Evolutionary conservation across 2,329 filamentous ascomycete genomes (phyloP).

Genomic region (Cercospora sesami): DNA sequence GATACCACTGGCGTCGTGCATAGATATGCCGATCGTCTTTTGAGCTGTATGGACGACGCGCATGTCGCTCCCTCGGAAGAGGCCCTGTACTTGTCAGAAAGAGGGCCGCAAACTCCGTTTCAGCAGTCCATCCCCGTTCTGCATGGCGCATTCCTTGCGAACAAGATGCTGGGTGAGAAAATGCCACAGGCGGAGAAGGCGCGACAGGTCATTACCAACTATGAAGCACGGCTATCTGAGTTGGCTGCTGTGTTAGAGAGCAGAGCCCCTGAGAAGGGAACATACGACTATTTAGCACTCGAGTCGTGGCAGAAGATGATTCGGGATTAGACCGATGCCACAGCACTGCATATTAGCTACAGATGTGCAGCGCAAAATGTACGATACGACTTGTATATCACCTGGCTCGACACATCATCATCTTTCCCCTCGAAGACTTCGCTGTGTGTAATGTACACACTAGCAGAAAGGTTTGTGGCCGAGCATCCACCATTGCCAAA

Average conservation of each 20-base stretch:
- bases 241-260: conserved; percentile 31
- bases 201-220: conserved; percentile 29
- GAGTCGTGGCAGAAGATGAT: conserved; percentile 32
- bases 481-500: neutral
- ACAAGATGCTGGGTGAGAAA: conserved; percentile 44
- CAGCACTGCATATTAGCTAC: neutral
- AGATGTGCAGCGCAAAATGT: neutral
- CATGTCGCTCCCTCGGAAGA: conserved; percentile 8
- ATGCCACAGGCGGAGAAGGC: conserved; percentile 30
- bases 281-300: conserved; percentile 34
- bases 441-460: neutral
- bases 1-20: conserved; percentile 44
- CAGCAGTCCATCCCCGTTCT: conserved; percentile 42
- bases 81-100: neutral
- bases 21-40: conserved; percentile 43
- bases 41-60: conserved; percentile 27
- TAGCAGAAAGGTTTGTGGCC: neutral
- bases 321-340: conserved; percentile 14
- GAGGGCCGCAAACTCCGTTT: conserved; percentile 31
- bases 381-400: neutral
- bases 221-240: conserved; percentile 29
- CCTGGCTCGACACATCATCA: neutral
- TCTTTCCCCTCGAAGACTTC: neutral
- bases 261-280: conserved; percentile 25
- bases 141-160: conserved; percentile 48